Evolutionary conservation across 2,329 filamentous ascomycete genomes (phyloP).

Genomic region (Sclerotinia borealis): DNA sequence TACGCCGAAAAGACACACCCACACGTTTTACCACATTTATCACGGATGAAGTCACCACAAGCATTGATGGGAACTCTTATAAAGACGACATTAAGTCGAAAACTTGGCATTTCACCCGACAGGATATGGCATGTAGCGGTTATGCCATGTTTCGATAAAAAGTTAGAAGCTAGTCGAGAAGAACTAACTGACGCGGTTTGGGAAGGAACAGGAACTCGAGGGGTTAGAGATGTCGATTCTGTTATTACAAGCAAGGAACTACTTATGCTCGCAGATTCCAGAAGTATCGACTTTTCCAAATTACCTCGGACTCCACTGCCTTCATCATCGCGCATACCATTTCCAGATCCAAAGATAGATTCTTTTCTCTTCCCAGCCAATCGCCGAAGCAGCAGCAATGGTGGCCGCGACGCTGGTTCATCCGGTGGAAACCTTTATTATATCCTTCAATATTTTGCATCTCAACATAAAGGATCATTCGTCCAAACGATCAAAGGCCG

Average conservation of each 20-base stretch:
- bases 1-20: conserved; percentile 98
- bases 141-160: conserved; percentile 99
- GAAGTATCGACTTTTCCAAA: conserved; percentile 68
- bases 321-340: conserved; percentile 44
- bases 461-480: conserved; percentile 62
- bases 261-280: conserved; percentile 77
- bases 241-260: conserved; percentile 96
- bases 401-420: conserved; percentile 57
- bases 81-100: conserved; percentile 75
- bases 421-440: conserved; percentile 88
- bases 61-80: conserved; percentile 84
- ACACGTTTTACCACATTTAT: conserved; percentile 85
- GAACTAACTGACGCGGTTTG: conserved; percentile 82
- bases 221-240: conserved; percentile 87
- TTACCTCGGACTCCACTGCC: conserved; percentile 56
- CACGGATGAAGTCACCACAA: conserved; percentile 87
- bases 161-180: conserved; percentile 88
- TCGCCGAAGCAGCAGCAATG: conserved; percentile 36
- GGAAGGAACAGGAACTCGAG: conserved; percentile 47
- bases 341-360: conserved; percentile 67
- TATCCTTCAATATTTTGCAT: conserved; percentile 69
- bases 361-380: conserved; percentile 66
- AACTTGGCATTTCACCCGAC: conserved; percentile 64
- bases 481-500: conserved; percentile 70
- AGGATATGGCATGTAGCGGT: conserved; percentile 91